Evolutionary conservation across 2,329 filamentous ascomycete species (phyloP).

Genomic region (Gliomastix tumulicola): DNA sequence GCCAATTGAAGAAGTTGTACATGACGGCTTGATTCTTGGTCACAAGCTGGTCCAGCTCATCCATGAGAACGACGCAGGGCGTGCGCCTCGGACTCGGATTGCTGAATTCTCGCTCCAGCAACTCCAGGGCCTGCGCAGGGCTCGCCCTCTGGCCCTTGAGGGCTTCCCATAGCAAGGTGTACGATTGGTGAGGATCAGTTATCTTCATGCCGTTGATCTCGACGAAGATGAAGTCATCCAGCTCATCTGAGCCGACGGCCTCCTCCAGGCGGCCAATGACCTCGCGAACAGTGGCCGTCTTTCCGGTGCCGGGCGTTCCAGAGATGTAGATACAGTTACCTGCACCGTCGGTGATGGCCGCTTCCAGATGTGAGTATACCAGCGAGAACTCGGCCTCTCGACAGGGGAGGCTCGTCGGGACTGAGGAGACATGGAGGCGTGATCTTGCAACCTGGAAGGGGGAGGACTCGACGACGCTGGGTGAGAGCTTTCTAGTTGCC

Average conservation of each 20-base stretch:
- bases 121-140: constrained; percentile 82
- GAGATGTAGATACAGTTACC: constrained; percentile 99
- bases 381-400: constrained; percentile 86
- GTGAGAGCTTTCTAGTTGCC: constrained; percentile 78
- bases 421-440: constrained; percentile 86
- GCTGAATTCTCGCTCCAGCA: constrained; percentile 87
- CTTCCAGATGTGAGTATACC: constrained; percentile 89
- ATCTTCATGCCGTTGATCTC: constrained; percentile 99
- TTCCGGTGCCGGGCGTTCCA: constrained; percentile 94
- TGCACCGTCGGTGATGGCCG: constrained; percentile 86
- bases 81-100: constrained; percentile 85
- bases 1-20: constrained; percentile 99
- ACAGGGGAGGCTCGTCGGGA: constrained; percentile 83
- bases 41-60: constrained; percentile 94
- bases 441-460: constrained; percentile 89
- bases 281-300: constrained; percentile 94
- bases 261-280: constrained; percentile 84
- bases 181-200: constrained; percentile 94
- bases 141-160: constrained; percentile 89
- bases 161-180: constrained; percentile 92
- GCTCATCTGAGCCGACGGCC: constrained; percentile 80
- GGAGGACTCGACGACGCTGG: constrained; percentile 67
- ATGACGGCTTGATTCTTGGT: constrained; percentile 99
- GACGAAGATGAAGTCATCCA: constrained; percentile 98
- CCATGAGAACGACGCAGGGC: constrained; percentile 96